Base-by-base conservation (phyloP, 768 basidiomycete genomes). In the Podaxis pistillaris region DNA sequence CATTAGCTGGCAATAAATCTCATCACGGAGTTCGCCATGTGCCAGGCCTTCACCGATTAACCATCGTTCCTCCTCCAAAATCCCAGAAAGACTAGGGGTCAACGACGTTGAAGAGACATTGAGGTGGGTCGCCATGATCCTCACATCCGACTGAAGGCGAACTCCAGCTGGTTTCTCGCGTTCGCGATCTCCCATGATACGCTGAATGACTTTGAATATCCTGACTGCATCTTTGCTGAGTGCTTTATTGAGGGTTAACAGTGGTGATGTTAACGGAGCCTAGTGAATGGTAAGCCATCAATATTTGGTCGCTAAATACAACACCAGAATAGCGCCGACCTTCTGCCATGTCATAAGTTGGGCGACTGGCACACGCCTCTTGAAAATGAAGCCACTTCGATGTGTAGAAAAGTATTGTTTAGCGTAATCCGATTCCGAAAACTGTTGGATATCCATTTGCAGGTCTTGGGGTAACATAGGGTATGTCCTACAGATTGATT, bases 321-420 rank as follows among this genome's bases (percentile, higher is more conserved):
- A 30, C 50, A 63, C 15, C 54, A 5, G 13, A 51, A 60, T 33
- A 19, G 19, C 30, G 53, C 54, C 58, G 58, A 85, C 88, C 82
- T 90, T 93, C 73, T 96, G 95, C 93, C 94, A 96, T 53, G 85
- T 82, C 91, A 97, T 94, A 76, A 96, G 84, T 69, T 93, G 88
- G 24, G 82, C 87, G 3, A 96, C 85, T 1, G 95, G 94, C 1
- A 96, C 85, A 64, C 81, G 86, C 51, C 93, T 83, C 64, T 84
- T 82, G 74, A 94, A 94, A 62, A 94, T 89, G 70, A 96, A 88
- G 0, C 95, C 95, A 7, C 87, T 90, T n/a, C 89, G 84, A 68
- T 94, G 93, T 1, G 88, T 94, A 17, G 94, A 91, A 71, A 98
- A 96, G 72, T 96, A 96, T 66, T 87, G 88, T 51, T 80, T 81